Percentiles rank a stretch among this genome's conserved stretches.
These are phyloP conservation scores for Suhomyces sp. DNA, from an alignment of 805 yeast genomes.

Conservation along the genomic window DNA sequence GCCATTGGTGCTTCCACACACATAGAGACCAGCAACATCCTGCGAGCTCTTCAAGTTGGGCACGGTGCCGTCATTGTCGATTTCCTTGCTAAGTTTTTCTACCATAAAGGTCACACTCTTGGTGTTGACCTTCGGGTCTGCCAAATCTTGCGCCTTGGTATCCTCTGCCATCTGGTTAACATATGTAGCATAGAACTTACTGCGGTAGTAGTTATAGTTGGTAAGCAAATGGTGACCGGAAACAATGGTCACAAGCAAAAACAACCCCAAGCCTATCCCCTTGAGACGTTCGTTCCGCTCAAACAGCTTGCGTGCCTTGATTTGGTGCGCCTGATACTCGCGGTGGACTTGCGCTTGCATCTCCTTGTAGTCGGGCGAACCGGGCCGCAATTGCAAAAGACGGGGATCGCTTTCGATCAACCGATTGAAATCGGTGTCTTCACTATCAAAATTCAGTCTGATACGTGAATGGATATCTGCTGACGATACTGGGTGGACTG, in stretches of 20 bases:
- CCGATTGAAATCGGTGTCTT: constrained; percentile 18
- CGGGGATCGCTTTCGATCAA: constrained; percentile 32
- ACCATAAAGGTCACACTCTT: constrained; percentile 24
- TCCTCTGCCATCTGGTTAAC: constrained; percentile 35
- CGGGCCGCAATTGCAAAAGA: constrained; percentile 23
- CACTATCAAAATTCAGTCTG: constrained; percentile 10
- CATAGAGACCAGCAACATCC: constrained; percentile 32
- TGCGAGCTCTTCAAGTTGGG: constrained; percentile 20
- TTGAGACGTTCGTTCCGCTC: constrained; percentile 45
- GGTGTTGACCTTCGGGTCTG: constrained; percentile 29
- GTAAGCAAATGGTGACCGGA: constrained; percentile 41
- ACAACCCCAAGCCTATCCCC: constrained; percentile 43
- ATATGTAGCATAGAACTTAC: constrained; percentile 29
- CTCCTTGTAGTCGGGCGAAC: constrained; percentile 38
- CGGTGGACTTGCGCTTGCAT: constrained; percentile 27
- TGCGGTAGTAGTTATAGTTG: constrained; percentile 42
- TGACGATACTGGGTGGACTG: neutral
- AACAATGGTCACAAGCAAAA: constrained; percentile 36
- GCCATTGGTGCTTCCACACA: constrained; percentile 32
- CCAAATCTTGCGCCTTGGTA: constrained; percentile 31
- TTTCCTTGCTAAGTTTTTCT: constrained; percentile 23
- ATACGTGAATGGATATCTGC: constrained; percentile 1
- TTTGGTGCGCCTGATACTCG: constrained; percentile 24
- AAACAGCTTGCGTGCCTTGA: constrained; percentile 25
- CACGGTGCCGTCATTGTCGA: constrained; percentile 18